Base-by-base conservation (phyloP, 2,329 filamentous ascomycete genomes). In the Fusarium mexicanum region DNA sequence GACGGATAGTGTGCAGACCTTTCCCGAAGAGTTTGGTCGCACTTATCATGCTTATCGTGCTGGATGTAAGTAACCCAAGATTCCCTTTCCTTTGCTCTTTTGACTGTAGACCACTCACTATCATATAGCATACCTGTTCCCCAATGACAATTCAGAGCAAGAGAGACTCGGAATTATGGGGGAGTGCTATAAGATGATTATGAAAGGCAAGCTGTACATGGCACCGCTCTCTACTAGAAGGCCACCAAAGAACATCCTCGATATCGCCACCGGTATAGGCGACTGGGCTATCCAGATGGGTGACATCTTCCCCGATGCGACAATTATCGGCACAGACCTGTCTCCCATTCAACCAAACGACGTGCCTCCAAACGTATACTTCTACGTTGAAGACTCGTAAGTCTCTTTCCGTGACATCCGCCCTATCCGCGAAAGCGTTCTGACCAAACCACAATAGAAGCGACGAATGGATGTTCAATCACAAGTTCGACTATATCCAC, bases 311-410 rank as follows among this genome's bases (percentile, higher is more conserved):
- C 90, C 91, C 12, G 77, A 85, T 6, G 83, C 91, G 13, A 80
- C 85, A 61, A 86, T 93, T 24, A 86, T 87, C 54, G 91, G 89
- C 35, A 91, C 89, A 14, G 91, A 93, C 75, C 84, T 93, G 7
- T 92, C 90, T 3, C 90, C 91, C 4, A 90, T 92, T 26, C 91
- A 93, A 76, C 90, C 91, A 2, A 83, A 83, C 3, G 84, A 87
- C 50, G 90, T 94, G 1, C 92, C 93, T 1, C 87, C 88, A 33
- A 95, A 95, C 67, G 91, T 94, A 26, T 88, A 91, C 64, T 95
- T 95, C 73, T 89, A 90, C 67, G 87, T 95, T 41, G 92, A 94
- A 75, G 92, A 94, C 76, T 80, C 81, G 79, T 81, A 71, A 77
- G 81, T 80, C 1, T 35, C 40, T 33, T n/a, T 20, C 24, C 18